Evolutionary conservation across 768 basidiomycete genomes (phyloP), one percentile per base, ranked within the genome.

Genomic region (Epithele typhae): DNA sequence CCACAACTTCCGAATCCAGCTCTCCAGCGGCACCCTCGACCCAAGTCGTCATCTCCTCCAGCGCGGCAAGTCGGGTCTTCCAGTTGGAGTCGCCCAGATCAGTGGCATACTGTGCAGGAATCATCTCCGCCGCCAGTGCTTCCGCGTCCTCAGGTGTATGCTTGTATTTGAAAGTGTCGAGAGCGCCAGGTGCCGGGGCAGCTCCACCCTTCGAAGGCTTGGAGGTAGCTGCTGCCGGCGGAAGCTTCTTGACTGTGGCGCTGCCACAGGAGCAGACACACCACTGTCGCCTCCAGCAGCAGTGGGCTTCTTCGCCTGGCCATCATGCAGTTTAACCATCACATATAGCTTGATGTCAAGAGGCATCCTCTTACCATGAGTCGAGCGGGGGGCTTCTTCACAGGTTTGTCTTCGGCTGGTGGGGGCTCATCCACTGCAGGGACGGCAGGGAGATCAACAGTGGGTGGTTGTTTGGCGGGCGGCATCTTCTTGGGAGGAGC

Each of bases 71-170:
- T 45, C 96, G 73, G 11, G 80, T 74, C 69, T 99, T 99, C 96
- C 96, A 99, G 57, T 92, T 92, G 1, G 81, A 68, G 64, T 97
- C 92, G n/a, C 71, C 82, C 8, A 97, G 70, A 50, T 86, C 84
- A 5, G 77, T 77, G 41, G 86, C 72, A 23, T 90, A 77, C 19
- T 80, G 73, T 1, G 74, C 59, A 0, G 95, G 93, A 41, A 98
- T 78, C 6, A 79, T 62, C 9, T 84, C 84, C 1, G 77, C 71
- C 25, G 88, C 88, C 40, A 89, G 74, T 14, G 69, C 77, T 34
- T 96, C 93, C 4, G 95, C 94, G 56, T 96, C 93, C 67, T 99
- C 96, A 0, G 91, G 81, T 0, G 83, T 84, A 59, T 91, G 91
- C 54, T 83, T 90, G 67, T 82, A 97, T 64, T 95, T 96, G 68